A percentile compares a stretch with the other conserved stretches of the same genome.
phyloP scores from a whole-genome alignment of 805 yeast species.

The Zygosaccharomyces bisporus region DNA sequence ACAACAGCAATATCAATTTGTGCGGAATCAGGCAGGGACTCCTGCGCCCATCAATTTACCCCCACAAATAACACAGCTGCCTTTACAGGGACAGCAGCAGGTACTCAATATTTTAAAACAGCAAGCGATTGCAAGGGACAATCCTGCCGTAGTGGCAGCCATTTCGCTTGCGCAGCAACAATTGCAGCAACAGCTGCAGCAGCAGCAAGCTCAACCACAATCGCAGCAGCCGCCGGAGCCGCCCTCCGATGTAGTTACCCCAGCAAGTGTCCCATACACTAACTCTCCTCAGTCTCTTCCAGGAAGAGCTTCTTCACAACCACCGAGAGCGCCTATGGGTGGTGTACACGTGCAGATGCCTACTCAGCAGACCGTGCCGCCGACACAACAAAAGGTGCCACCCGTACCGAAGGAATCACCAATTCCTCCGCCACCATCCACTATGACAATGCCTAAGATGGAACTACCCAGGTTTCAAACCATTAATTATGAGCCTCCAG shows the following conservation, averaged over 20 bases:
- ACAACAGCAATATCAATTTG: slow-evolving; percentile 6
- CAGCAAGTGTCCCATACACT: neutral
- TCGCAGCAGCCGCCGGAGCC: slow-evolving; percentile 7
- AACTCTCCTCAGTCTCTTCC: slow-evolving; percentile 4
- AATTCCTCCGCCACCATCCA: slow-evolving; percentile 12
- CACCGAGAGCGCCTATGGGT: slow-evolving; percentile 1
- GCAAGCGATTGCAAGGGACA: slow-evolving; percentile 34
- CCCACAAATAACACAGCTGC: slow-evolving; percentile 35
- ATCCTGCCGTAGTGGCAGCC: slow-evolving; percentile 31
- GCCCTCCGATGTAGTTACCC: slow-evolving; percentile 2
- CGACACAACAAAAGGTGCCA: slow-evolving; percentile 2
- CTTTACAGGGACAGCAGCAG: slow-evolving; percentile 33
- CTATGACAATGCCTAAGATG: slow-evolving; percentile 21
- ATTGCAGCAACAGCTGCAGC: slow-evolving; percentile 27
- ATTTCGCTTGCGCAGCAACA: slow-evolving; percentile 33
- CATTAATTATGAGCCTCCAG: slow-evolving; percentile 38
- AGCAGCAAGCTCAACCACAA: slow-evolving; percentile 17
- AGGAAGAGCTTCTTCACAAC: neutral
- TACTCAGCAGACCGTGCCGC: slow-evolving; percentile 1
- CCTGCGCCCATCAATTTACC: slow-evolving; percentile 28
- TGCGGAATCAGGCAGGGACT: slow-evolving; percentile 5
- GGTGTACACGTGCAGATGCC: slow-evolving; percentile 4
- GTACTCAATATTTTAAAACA: slow-evolving; percentile 32
- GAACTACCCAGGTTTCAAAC: slow-evolving; percentile 30
- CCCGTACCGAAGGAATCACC: slow-evolving; percentile 6